phyloP scores from a whole-genome alignment of 495 filamentous ascomycete species.

The Aeminium ludgeri region DNA sequence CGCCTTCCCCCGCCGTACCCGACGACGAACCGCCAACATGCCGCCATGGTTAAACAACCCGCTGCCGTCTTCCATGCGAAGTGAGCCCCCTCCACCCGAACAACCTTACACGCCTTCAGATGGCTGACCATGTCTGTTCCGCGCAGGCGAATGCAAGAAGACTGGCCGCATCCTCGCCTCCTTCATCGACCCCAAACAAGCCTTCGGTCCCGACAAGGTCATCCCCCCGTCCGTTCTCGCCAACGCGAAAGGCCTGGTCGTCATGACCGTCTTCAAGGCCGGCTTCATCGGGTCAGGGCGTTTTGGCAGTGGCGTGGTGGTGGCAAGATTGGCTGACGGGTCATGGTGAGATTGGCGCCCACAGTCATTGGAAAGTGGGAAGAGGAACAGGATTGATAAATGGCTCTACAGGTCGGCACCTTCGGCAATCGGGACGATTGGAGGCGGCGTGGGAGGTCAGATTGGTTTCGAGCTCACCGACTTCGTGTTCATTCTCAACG shows the following conservation, averaged over 20 bases:
- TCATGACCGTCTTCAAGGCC: conserved; percentile 89
- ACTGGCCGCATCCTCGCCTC: conserved; percentile 76
- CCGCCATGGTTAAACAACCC: conserved; percentile 50
- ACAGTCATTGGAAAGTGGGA: too few relatives aligned
- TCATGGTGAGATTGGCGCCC: conserved; percentile 52
- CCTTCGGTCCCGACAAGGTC: conserved; percentile 93
- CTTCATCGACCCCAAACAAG: conserved; percentile 84
- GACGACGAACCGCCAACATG: conserved; percentile 18
- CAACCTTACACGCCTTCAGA: too few relatives aligned
- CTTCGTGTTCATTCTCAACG: conserved; percentile 98
- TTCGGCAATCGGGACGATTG: conserved; percentile 75
- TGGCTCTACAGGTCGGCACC: conserved; percentile 47
- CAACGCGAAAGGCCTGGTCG: conserved; percentile 88
- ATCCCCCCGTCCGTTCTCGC: conserved; percentile 85
- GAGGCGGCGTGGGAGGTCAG: conserved; percentile 88
- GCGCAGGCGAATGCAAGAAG: conserved; percentile 26
- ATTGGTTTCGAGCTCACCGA: conserved; percentile 96
- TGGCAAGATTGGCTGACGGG: conserved; percentile 82
- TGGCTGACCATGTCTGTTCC: too few relatives aligned
- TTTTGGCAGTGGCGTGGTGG: conserved; percentile 85
- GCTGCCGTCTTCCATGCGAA: conserved; percentile 46
- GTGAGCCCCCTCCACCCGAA: conserved; percentile 31
- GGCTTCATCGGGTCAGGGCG: conserved; percentile 86
- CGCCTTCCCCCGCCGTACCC: too few relatives aligned
- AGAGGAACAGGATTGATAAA: background rate